These are phyloP conservation scores for Hypoxylon sp. DNA, from an alignment of 2,329 filamentous ascomycete species.

Conservation along the genomic window DNA sequence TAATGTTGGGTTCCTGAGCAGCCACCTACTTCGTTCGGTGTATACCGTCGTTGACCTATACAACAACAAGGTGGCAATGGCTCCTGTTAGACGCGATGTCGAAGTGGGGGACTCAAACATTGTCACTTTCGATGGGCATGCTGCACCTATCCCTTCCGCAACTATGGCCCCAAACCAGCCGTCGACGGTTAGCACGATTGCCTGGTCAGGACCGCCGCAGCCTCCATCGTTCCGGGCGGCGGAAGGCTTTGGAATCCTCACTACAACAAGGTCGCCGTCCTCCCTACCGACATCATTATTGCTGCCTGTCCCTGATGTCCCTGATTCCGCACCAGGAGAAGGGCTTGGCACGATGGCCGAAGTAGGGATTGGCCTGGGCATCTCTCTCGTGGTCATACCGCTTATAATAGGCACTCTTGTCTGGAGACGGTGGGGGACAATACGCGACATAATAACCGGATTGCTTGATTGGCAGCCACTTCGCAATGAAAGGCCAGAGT, in stretches of 20 bases:
- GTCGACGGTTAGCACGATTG: neutral
- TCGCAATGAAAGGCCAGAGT: neutral
- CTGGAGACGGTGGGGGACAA: slow-evolving; percentile 1
- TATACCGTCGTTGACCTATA: slow-evolving; percentile 19
- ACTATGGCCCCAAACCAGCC: slow-evolving; percentile 12
- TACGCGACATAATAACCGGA: neutral
- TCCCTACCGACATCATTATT: neutral
- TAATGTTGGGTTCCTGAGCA: slow-evolving; percentile 9
- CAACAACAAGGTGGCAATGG: slow-evolving; percentile 17
- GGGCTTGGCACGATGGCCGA: too few relatives aligned
- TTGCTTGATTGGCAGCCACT: neutral
- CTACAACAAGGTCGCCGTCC: neutral
- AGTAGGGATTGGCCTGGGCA: neutral
- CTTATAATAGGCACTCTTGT: neutral
- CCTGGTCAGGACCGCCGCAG: neutral
- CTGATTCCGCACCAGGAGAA: neutral
- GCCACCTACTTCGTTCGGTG: slow-evolving; percentile 12
- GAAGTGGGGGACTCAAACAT: slow-evolving; percentile 4
- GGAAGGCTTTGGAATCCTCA: slow-evolving; percentile 3
- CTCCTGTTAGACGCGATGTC: slow-evolving; percentile 5
- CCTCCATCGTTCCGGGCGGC: neutral
- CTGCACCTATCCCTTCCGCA: slow-evolving; percentile 13
- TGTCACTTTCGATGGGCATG: slow-evolving; percentile 1
- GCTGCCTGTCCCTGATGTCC: neutral
- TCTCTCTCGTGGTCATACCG: neutral